Evolutionary conservation across 768 basidiomycete genomes (phyloP), one percentile per base, ranked within the genome.

Genomic region (Xerocomus potaroensis): DNA sequence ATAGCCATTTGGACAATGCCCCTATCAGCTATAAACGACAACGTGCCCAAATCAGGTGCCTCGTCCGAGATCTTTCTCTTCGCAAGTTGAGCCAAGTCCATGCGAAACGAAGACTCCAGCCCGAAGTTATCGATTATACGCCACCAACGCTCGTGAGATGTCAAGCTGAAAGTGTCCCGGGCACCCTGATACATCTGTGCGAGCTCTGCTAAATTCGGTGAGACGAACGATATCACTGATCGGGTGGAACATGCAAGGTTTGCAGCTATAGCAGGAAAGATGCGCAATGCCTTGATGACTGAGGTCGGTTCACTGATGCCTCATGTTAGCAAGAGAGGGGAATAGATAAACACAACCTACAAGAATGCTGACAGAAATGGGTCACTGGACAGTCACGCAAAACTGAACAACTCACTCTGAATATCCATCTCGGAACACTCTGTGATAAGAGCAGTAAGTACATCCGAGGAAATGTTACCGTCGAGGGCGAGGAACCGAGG

Each of bases 231-330:
- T 37, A 96, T 69, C 3, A 82, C 78, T 4, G 81, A 60, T 36
- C 54, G 57, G 7, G 53, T 46, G 49, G 44, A 48, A 35, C 60
- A 60, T 37, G 72, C 51, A 7, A 72, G 36, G 26, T 68, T 69
- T 12, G 72, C 65, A 4, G 68, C 61, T 41, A 87, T 65, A 1
- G 88, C 81, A 0, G 81, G 76, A 5, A 96, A 60, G 48, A 98
- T 81, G 3, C 74, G 69, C 2, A 72, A 70, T 0, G 88, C 83
- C 69, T 98, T 98, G 36, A 76, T 68, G n/a, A 85, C 74, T 0
- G 93, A 96, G 1, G 96, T 98, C 1, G 96, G 95, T 66, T 99
- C 96, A 63, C 88, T 90, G 52, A n/a, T 49, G 43, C 40, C 22
- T n/a, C n/a, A n/a, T n/a, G 29, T 55, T 29, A 49, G 58, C 41